Percentiles rank a stretch among this genome's conserved stretches.
phyloP scores from a whole-genome alignment of 345 rosid genomes.

The Eucalyptus paniculata region DNA sequence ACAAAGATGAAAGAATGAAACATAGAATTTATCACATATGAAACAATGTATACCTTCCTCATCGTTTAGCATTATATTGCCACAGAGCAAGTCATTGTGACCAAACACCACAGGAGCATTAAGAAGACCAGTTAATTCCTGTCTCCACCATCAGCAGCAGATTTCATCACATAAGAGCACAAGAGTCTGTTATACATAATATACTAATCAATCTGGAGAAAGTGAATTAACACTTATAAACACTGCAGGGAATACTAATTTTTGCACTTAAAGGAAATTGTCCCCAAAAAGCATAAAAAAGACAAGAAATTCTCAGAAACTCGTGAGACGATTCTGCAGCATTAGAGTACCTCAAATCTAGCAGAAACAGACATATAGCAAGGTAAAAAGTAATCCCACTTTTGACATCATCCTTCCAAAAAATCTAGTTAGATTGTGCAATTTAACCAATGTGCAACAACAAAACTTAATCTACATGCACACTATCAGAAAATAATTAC shows the following conservation, averaged over 20 bases:
- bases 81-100: conserved; percentile 93
- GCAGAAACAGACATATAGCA: neutral
- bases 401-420: neutral
- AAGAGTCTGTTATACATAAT: neutral
- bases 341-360: neutral
- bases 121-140: conserved; percentile 72
- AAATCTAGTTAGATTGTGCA: neutral
- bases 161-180: neutral
- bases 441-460: neutral
- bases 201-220: neutral
- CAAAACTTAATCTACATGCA: neutral
- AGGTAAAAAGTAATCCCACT: neutral
- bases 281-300: neutral
- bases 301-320: neutral
- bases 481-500: no score
- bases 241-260: neutral
- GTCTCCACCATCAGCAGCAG: conserved; percentile 31
- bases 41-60: conserved; percentile 44
- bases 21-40: neutral
- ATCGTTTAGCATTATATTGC: conserved; percentile 82
- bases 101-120: conserved; percentile 81
- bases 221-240: neutral
- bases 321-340: neutral
- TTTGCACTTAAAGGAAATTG: neutral
- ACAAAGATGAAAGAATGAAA: neutral